Percentiles rank a stretch among this genome's conserved stretches.
These are phyloP conservation scores for Salix suchowensis DNA, from an alignment of 345 rosid genomes.

Conservation along the genomic window DNA sequence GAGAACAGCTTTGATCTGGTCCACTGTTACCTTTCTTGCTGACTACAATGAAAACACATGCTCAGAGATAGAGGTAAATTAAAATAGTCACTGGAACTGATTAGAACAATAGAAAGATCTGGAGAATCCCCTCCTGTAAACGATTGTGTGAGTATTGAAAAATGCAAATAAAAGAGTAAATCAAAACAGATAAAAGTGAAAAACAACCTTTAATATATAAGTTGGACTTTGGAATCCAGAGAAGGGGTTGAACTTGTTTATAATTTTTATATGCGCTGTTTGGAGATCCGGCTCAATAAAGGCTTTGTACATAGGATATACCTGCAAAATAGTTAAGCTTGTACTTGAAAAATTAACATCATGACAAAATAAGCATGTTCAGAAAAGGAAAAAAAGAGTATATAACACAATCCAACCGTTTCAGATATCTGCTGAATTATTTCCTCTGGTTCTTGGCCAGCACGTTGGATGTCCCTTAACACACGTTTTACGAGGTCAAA, in stretches of 20 bases:
- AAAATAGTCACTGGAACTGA: slow-evolving; percentile 1
- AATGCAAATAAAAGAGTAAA: not conserved
- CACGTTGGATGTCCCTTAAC: slow-evolving; percentile 94
- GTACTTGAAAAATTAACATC: slow-evolving; percentile 9
- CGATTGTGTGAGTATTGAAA: not conserved
- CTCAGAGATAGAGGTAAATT: slow-evolving; percentile 21
- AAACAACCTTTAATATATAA: slow-evolving; percentile 81
- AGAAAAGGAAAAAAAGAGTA: not conserved
- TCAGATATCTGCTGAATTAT: slow-evolving; percentile 98
- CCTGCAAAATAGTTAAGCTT: slow-evolving; percentile 45
- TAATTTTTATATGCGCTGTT: slow-evolving; percentile 90
- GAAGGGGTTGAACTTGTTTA: slow-evolving; percentile 94
- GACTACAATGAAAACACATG: slow-evolving; percentile 55
- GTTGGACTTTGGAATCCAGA: slow-evolving; percentile 95
- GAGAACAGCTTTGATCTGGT: slow-evolving; percentile 64
- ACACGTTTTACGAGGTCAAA: slow-evolving; percentile 99
- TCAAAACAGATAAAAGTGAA: not conserved
- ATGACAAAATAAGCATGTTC: not conserved
- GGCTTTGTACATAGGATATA: slow-evolving; percentile 99
- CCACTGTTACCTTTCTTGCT: slow-evolving; percentile 53
- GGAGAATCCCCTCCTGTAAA: not conserved
- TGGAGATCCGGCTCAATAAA: slow-evolving; percentile 97
- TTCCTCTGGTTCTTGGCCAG: slow-evolving; percentile 97
- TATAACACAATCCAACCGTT: slow-evolving; percentile 48
- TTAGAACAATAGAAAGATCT: not conserved